Conservation (phyloP, 805 yeast species). For the Candida methanosorbosa region DNA sequence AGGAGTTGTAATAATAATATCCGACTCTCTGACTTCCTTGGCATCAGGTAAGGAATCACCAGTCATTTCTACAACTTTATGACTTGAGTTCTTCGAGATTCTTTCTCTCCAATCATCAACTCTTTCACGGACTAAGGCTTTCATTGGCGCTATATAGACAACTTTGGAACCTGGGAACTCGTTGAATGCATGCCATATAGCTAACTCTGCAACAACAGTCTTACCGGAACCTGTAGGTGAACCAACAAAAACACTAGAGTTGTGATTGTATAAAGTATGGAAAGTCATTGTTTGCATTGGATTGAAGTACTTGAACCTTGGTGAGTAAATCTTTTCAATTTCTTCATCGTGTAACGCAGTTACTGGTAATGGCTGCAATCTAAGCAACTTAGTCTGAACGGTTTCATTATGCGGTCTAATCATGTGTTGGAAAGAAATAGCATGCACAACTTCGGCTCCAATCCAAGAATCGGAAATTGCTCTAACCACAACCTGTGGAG, state of each 20-base stretch:
- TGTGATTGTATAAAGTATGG: constrained; percentile 75
- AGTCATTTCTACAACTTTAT: constrained; percentile 64
- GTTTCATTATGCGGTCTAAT: constrained; percentile 86
- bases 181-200: constrained; percentile 92
- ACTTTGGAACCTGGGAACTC: constrained; percentile 74
- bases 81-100: constrained; percentile 35
- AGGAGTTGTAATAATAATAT: constrained; percentile 74
- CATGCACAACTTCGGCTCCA: constrained; percentile 68
- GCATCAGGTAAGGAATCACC: constrained; percentile 79
- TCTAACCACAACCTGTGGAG: constrained; percentile 76
- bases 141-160: constrained; percentile 86
- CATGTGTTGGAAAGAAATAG: constrained; percentile 83
- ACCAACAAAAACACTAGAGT: constrained; percentile 81
- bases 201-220: constrained; percentile 93
- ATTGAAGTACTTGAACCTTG: constrained; percentile 76
- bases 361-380: constrained; percentile 79
- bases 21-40: constrained; percentile 55
- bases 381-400: constrained; percentile 68
- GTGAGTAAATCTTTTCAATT: constrained; percentile 59
- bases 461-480: constrained; percentile 83
- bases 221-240: constrained; percentile 99
- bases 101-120: constrained; percentile 71
- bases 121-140: constrained; percentile 75
- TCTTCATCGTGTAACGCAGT: constrained; percentile 64
- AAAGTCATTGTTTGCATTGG: constrained; percentile 99